Evolutionary conservation across 805 yeast genomes (phyloP).

Genomic region (Wickerhamia fluorescens): DNA sequence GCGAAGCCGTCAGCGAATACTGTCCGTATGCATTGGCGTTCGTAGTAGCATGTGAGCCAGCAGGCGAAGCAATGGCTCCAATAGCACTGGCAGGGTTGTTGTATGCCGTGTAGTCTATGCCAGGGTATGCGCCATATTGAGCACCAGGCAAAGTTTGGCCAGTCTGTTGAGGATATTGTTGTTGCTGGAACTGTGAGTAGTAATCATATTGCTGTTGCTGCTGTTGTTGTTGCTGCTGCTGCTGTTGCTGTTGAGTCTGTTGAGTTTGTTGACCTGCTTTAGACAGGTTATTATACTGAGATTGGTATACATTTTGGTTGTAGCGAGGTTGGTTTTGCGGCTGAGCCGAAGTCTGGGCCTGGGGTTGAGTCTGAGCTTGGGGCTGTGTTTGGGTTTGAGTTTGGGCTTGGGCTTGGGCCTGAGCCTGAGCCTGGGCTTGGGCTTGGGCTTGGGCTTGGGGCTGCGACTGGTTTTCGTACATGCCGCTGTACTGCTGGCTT

Average conservation of each 20-base stretch:
- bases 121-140: slow-evolving; percentile 39
- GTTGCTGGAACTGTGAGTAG: slow-evolving; percentile 31
- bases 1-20: slow-evolving; percentile 12
- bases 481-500: too few species aligned
- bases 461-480: slow-evolving; percentile 7
- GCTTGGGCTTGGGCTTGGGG: slow-evolving; percentile 3
- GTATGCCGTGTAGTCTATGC: slow-evolving; percentile 35
- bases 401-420: slow-evolving; percentile 3
- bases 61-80: slow-evolving; percentile 19
- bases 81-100: slow-evolving; percentile 27
- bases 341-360: too few species aligned
- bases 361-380: slow-evolving; percentile 5
- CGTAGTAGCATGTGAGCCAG: slow-evolving; percentile 23
- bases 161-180: slow-evolving; percentile 36
- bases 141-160: slow-evolving; percentile 33
- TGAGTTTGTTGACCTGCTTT: neutral
- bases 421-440: slow-evolving; percentile 2
- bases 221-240: slow-evolving; percentile 7
- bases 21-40: slow-evolving; percentile 12
- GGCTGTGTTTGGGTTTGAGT: slow-evolving; percentile 4
- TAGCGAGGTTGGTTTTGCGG: slow-evolving; percentile 5
- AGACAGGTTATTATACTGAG: neutral
- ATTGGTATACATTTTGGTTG: slow-evolving; percentile 8
- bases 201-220: slow-evolving; percentile 22
- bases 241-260: slow-evolving; percentile 5